Evolutionary conservation across 306 rosid genomes (phyloP).

Genomic region (Pterocarpus santalinus): DNA sequence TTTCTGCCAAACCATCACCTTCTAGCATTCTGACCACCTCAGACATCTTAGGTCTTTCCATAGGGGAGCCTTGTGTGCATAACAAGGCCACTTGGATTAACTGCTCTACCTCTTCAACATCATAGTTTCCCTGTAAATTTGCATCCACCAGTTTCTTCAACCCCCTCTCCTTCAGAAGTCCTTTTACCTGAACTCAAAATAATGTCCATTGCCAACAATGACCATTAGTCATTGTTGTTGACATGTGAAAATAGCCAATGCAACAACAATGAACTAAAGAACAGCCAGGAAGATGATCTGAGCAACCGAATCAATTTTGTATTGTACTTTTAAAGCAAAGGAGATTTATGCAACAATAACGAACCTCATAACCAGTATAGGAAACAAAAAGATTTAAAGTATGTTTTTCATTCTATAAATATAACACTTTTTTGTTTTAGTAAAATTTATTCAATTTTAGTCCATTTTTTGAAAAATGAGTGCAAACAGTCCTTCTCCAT

Average conservation of each 20-base stretch:
- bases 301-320: neutral
- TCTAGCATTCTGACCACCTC: constrained; percentile 83
- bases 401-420: no score
- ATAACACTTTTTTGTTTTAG: no score
- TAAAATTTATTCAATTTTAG: no score
- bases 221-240: neutral
- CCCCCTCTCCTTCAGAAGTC: constrained; percentile 64
- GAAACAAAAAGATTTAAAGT: no score
- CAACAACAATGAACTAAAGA: neutral
- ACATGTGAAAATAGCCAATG: neutral
- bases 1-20: constrained; percentile 76
- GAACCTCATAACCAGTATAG: no score
- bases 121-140: constrained; percentile 60
- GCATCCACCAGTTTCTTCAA: constrained; percentile 71
- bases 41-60: constrained; percentile 80
- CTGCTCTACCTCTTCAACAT: constrained; percentile 63
- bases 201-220: constrained; percentile 10
- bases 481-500: no score
- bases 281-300: neutral
- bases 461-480: no score
- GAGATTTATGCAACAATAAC: no score
- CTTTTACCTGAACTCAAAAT: constrained; percentile 62
- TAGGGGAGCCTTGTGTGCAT: constrained; percentile 66
- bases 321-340: no score
- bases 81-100: constrained; percentile 73